phyloP scores from a whole-genome alignment of 2,329 filamentous ascomycete genomes.

The Gliomastix tumulicola region DNA sequence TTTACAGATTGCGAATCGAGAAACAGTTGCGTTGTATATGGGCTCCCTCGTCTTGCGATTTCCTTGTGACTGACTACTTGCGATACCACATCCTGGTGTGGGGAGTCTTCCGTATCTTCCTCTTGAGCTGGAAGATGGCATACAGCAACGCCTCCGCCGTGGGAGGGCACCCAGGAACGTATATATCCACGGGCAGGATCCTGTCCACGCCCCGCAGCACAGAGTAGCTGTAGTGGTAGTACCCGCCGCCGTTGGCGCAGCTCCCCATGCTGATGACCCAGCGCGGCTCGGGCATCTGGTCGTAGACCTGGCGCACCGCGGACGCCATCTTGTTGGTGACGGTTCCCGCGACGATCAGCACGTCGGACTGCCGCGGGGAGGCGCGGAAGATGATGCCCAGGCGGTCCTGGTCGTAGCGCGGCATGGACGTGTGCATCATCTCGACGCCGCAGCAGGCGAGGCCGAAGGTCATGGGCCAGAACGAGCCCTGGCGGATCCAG shows the following conservation, averaged over 20 bases:
- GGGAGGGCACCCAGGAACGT: constrained; percentile 56
- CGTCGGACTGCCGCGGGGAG: constrained; percentile 56
- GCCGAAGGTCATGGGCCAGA: constrained; percentile 55
- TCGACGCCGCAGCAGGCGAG: constrained; percentile 56
- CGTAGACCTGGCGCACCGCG: constrained; percentile 56
- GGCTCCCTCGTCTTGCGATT: too few relatives aligned
- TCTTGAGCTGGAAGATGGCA: constrained; percentile 61
- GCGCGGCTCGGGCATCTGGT: constrained; percentile 60
- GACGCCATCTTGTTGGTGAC: constrained; percentile 64
- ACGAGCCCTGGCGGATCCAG: constrained; percentile 51
- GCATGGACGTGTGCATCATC: constrained; percentile 59
- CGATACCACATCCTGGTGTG: constrained; percentile 43
- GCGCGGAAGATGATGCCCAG: constrained; percentile 62
- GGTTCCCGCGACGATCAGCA: constrained; percentile 62
- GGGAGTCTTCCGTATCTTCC: constrained; percentile 54
- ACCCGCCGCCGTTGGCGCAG: constrained; percentile 66
- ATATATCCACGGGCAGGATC: constrained; percentile 61
- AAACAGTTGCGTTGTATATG: too few relatives aligned
- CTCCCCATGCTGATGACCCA: constrained; percentile 64
- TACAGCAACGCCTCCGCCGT: constrained; percentile 40
- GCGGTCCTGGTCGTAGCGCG: constrained; percentile 58
- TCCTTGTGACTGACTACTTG: too few relatives aligned
- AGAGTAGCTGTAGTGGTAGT: constrained; percentile 68
- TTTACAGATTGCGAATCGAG: too few relatives aligned
- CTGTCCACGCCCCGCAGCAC: constrained; percentile 60